Evolutionary conservation across 2,329 filamentous ascomycete species (phyloP), one percentile per base, ranked within the genome.

Genomic region (Pestalotiopsis sp.): DNA sequence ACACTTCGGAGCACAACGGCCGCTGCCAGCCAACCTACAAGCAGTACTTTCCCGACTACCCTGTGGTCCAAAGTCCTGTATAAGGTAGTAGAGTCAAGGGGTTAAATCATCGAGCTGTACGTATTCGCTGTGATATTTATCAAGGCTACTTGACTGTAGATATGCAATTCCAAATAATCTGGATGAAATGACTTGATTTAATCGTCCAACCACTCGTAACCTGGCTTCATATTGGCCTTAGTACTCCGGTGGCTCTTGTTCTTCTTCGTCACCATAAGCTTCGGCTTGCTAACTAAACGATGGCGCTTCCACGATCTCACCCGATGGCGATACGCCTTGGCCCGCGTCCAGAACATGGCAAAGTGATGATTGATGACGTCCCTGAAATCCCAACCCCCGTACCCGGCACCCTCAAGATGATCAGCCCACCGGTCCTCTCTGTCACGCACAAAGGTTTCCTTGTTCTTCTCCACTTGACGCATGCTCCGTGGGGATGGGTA

Each of bases 1-100:
- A 70, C 1, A 79, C 77, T 1, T 73, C 69, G 4, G 79, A 80
- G 27, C 80, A 74, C 67, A 81, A 81, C 63, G 70, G 62, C 23
- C 74, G 73, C 14, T 81, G 80, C 68, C 76, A 80, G 68, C 67
- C 70, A 25, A 72, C 72, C 17, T 69, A 69, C 49, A 66, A 58
- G 59, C 65, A 58, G 14, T 60, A 62, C 60, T 69, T 69, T 39
- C 65, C 68, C 11, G 56, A 69, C 1, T 69, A 69, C 25, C 68
- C 68, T 20, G 68, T 67, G 4, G 25, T 69, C 4, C 68, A 69
- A 27, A 69, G 65, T 59, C 66, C 66, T 20, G 66, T 64, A 36
- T 27, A 25, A 17, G 17, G 1, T 4, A 45, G 39, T 45, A 13
- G 11, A 45, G 12, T 45, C 39, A 17, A 13, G 12, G 12, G 12